Evolutionary conservation across 2,329 filamentous ascomycete species (phyloP), one percentile per base, ranked within the genome.

Genomic region (Aspergillus arachidicola): DNA sequence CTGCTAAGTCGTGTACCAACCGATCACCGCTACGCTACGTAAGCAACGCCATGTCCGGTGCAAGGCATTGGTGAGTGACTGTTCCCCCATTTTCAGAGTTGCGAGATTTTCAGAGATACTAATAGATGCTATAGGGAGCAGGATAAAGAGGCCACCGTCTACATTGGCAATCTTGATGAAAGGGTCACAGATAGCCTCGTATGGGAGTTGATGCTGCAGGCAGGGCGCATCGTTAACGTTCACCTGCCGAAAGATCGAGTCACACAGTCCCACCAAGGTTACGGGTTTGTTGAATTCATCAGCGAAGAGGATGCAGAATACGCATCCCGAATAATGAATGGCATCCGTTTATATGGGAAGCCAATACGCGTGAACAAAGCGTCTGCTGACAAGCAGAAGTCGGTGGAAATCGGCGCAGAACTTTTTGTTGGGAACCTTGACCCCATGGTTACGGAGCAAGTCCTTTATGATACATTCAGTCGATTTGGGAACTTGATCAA

Each of bases 211-310:
- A 98, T 98, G 93, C 89, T 97, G 61, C 95, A 99, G 83, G 93
- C 94, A 77, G 95, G 95, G 60, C 94, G 94, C 71, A 96, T 99
- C 73, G 92, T 96, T 76, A 98, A 98, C 80, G 94, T 99, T 67
- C 95, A 99, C 81, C 89, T 99, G 76, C 95, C 95, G 61, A 97
- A 97, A 84, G 95, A 99, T 80, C 92, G 95, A 78, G 95, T 99
- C 71, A 97, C 95, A 54, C 93, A 97, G 76, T 91, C 90, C 62
- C 95, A 99, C 79, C 95, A 98, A 81, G 95, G 95, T 71, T 99
- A 97, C 84, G 95, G 95, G 72, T 99, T 99, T 80, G 95, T 99
- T 79, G 95, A 99, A 80, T 99, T 97, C 79, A 94, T 93, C 75
- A 94, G 91, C 70, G 93, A 97, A 76, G 89, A 93, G 74, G 95